Conservation (phyloP, 305 asterid genomes). For the Andrographis paniculata region DNA sequence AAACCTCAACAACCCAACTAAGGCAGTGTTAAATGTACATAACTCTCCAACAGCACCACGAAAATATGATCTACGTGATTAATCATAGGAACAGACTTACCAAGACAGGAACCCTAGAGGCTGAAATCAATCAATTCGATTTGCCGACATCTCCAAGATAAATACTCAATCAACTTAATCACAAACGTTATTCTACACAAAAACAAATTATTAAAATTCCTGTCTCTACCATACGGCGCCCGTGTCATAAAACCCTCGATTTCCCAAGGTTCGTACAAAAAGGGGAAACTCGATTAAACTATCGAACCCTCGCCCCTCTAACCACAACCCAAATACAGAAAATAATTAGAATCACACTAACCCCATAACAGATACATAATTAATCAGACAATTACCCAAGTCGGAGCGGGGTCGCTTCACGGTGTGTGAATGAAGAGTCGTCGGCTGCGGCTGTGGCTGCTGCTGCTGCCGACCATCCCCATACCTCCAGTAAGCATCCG, state of each 20-base stretch:
- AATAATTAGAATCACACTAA: too few species aligned
- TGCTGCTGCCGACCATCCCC: constrained; percentile 48
- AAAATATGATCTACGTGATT: neutral
- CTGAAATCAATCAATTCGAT: neutral
- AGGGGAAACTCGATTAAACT: too few species aligned
- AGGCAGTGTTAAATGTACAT: neutral
- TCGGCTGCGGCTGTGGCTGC: too few species aligned
- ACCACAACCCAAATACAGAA: neutral
- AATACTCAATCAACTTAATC: neutral
- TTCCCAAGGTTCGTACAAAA: too few species aligned
- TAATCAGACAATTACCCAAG: constrained; percentile 27
- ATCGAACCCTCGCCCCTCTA: too few species aligned
- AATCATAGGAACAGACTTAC: neutral
- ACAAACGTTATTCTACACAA: neutral
- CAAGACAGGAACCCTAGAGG: neutral
- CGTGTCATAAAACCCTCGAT: neutral
- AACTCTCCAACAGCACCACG: neutral
- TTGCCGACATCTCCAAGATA: too few species aligned
- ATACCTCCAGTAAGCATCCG: constrained; percentile 72
- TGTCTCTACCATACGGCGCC: neutral
- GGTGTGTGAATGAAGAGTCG: constrained; percentile 36
- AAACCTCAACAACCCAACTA: constrained; percentile 5
- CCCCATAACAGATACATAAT: too few species aligned
- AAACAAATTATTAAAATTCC: neutral
- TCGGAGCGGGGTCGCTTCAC: constrained; percentile 68